Percentiles rank a stretch among this genome's conserved stretches.
Conservation (phyloP, 257 asterid species). For the Eucommia ulmoides region DNA sequence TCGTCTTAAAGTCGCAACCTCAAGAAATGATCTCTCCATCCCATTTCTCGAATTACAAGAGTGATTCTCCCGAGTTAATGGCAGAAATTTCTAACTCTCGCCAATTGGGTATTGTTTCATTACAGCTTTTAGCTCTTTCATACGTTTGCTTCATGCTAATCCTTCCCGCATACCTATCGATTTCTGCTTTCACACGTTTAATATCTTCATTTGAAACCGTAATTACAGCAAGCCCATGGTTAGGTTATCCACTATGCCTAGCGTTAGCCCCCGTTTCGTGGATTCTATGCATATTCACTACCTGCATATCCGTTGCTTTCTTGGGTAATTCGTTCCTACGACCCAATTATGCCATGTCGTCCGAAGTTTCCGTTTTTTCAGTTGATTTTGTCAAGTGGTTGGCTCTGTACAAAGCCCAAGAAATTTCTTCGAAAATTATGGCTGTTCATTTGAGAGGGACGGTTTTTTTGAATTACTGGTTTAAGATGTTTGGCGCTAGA, state of each 20-base stretch:
- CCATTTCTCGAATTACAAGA: slow-evolving; percentile 22
- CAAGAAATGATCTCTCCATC: slow-evolving; percentile 14
- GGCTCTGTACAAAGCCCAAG: slow-evolving; percentile 70
- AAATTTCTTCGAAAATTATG: slow-evolving; percentile 45
- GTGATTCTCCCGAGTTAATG: slow-evolving; percentile 22
- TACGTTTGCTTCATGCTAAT: slow-evolving; percentile 39
- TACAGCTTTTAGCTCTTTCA: slow-evolving; percentile 46
- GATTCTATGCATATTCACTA: slow-evolving; percentile 53
- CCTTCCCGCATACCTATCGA: slow-evolving; percentile 45
- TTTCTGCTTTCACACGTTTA: slow-evolving; percentile 28
- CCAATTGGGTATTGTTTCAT: slow-evolving; percentile 25
- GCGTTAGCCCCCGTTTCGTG: slow-evolving; percentile 51
- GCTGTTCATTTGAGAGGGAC: slow-evolving; percentile 74
- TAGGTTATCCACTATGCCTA: slow-evolving; percentile 24
- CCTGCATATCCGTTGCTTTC: slow-evolving; percentile 42
- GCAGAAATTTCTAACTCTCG: slow-evolving; percentile 33
- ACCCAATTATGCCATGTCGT: slow-evolving; percentile 49
- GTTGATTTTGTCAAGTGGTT: slow-evolving; percentile 62
- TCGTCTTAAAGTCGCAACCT: slow-evolving; percentile 43
- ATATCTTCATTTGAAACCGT: slow-evolving; percentile 14
- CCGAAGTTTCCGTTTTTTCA: slow-evolving; percentile 49
- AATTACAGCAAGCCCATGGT: slow-evolving; percentile 22
- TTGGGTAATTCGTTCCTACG: slow-evolving; percentile 65
- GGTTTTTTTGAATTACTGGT: slow-evolving; percentile 56
- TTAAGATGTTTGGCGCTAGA: slow-evolving; percentile 54